Evolutionary conservation across 2,329 filamentous ascomycete species (phyloP).

Genomic region (Drechslera avenae): DNA sequence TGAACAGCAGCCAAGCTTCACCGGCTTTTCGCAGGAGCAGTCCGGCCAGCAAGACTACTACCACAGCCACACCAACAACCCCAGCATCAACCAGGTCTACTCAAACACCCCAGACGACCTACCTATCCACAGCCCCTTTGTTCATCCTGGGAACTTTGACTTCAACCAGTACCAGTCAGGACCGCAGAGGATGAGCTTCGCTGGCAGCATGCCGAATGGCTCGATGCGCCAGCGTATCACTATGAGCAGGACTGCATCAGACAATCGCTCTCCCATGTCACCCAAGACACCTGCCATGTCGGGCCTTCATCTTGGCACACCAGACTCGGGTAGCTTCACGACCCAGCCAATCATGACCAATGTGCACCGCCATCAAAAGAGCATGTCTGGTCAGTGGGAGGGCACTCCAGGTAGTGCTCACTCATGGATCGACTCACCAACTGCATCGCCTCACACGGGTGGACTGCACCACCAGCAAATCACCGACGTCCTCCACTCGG

Average conservation of each 20-base stretch:
- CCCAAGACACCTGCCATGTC: conserved; percentile 82
- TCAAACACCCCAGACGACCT: conserved; percentile 91
- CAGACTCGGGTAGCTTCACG: conserved; percentile 73
- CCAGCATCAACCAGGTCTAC: conserved; percentile 74
- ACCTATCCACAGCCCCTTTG: conserved; percentile 89
- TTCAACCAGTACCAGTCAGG: conserved; percentile 74
- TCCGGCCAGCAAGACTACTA: conserved; percentile 63
- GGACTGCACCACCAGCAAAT: conserved; percentile 76
- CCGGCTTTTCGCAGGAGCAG: conserved; percentile 62
- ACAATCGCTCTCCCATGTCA: conserved; percentile 78
- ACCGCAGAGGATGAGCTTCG: conserved; percentile 60
- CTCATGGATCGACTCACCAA: conserved; percentile 86
- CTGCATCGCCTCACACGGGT: conserved; percentile 77
- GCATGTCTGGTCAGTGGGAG: conserved; percentile 86
- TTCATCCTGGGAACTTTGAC: conserved; percentile 70
- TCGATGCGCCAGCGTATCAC: conserved; percentile 47
- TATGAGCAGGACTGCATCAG: conserved; percentile 68
- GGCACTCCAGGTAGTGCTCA: conserved; percentile 82
- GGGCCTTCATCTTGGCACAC: conserved; percentile 71
- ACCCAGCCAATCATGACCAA: conserved; percentile 78
- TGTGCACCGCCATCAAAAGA: conserved; percentile 74
- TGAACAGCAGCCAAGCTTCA: conserved; percentile 49
- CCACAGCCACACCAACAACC: conserved; percentile 52
- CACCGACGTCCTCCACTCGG: conserved; percentile 81
- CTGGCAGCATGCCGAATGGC: conserved; percentile 40